Conservation (phyloP, 1,284 basidiomycete species). For the Cystobasidiaceae sp. region DNA sequence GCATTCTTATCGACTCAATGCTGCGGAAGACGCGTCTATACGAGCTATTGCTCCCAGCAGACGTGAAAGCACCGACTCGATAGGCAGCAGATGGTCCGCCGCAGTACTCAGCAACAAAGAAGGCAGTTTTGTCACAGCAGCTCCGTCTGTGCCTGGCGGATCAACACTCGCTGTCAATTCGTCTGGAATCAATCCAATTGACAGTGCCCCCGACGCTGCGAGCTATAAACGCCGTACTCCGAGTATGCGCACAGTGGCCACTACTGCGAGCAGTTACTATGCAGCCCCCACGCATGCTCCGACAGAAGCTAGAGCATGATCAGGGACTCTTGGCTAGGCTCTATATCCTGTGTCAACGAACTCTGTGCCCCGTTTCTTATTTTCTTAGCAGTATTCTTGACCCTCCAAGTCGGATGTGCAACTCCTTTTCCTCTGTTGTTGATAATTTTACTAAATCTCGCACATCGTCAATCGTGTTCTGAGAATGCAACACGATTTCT, state of each 20-base stretch:
- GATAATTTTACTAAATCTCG: no score
- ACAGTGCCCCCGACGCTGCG: neutral
- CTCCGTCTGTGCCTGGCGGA: neutral
- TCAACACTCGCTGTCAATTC: no score
- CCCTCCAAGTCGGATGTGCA: no score
- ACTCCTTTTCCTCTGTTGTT: no score
- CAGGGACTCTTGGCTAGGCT: neutral
- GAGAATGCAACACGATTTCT: no score
- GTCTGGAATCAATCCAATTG: no score
- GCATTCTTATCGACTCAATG: neutral
- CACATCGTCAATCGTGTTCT: no score
- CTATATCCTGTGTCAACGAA: neutral
- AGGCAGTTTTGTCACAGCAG: neutral
- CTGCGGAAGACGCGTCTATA: conserved; percentile 19
- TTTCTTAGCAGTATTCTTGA: no score
- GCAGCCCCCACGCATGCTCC: neutral
- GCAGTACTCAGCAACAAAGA: conserved; percentile 21
- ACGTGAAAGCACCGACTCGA: conserved; percentile 18
- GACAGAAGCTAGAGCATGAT: neutral
- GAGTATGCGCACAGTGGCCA: conserved; percentile 12
- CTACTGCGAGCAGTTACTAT: conserved; percentile 25
- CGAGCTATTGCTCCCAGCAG: conserved; percentile 21
- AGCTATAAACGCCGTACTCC: conserved; percentile 14
- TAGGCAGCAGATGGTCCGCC: conserved; percentile 22
- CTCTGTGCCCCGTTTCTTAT: no score